Evolutionary conservation across 805 yeast species (phyloP), one percentile per base, ranked within the genome.

Genomic region (Yamadazyma scolyti): DNA sequence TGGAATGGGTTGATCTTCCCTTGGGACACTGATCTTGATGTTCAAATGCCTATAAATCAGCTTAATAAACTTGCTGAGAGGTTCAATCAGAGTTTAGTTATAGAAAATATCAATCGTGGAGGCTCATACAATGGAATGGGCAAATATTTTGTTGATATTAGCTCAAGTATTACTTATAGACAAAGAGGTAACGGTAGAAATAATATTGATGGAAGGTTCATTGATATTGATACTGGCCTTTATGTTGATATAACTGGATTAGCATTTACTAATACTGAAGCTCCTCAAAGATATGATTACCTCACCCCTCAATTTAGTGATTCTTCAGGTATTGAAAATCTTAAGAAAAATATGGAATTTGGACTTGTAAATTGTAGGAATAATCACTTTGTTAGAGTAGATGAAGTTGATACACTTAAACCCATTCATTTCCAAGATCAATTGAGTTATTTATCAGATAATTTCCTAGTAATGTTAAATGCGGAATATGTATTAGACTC

Each of bases 191-290:
- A 74, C 42, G 83, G 82, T 1, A 46, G 54, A 15, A 79, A 80
- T 48, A 76, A 77, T 43, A 80, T 82, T 26, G 86, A 80, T 56
- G 89, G 84, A 0, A 58, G 93, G 31, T 79, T 82, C 46, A 75
- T 82, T 34, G 89, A 82, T 50, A 60, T 77, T 9, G 82, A 78
- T 42, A 69, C 79, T 5, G 93, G 90, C 0, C 52, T 79, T 32
- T 82, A 76, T 46, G 77, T 82, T 33, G 93, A 82, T 52, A 75
- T 82, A 18, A 82, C 93, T 0, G 89, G 78, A 0, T 54, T 80
- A 35, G 68, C 81, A 2, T 48, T 73, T 10, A 63, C 77, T 10
- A 56, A 54, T 22, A 49, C 63, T 2, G 42, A 40, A 12, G 42
- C 51, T 3, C 57, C 59, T n/a, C 27, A 31, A 2, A 42, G 56